phyloP scores from a whole-genome alignment of 2,329 filamentous ascomycete genomes.

The Juglanconis juglandina region DNA sequence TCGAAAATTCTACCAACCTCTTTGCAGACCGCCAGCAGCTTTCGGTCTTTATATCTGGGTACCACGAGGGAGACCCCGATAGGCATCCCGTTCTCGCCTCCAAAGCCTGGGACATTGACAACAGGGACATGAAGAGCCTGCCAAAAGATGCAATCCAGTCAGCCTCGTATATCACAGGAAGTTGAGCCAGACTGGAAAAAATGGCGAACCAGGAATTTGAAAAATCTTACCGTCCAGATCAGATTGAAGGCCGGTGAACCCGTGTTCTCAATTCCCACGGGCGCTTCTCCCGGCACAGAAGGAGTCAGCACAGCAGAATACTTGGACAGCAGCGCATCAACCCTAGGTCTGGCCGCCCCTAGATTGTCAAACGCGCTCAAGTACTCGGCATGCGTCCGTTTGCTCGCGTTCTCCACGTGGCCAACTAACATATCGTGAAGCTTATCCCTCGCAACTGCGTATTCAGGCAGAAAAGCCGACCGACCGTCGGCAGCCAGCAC shows the following conservation, averaged over 20 bases:
- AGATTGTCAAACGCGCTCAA: slow-evolving; percentile 54
- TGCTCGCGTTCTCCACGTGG: slow-evolving; percentile 48
- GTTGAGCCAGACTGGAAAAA: too few species aligned
- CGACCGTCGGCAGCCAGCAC: slow-evolving; percentile 52
- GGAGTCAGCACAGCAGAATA: slow-evolving; percentile 58
- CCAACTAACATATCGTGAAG: slow-evolving; percentile 42
- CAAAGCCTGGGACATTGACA: slow-evolving; percentile 62
- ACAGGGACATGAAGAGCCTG: slow-evolving; percentile 57
- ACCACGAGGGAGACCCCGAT: slow-evolving; percentile 55
- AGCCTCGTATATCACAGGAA: not conserved
- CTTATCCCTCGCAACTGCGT: slow-evolving; percentile 43
- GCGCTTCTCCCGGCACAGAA: slow-evolving; percentile 58
- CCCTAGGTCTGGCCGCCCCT: slow-evolving; percentile 49
- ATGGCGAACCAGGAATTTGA: not conserved
- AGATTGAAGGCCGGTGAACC: slow-evolving; percentile 51
- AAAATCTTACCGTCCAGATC: slow-evolving; percentile 48
- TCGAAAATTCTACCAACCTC: slow-evolving; percentile 38
- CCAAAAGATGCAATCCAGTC: not conserved
- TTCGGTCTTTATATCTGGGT: slow-evolving; percentile 41
- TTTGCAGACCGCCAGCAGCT: slow-evolving; percentile 37
- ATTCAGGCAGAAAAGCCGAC: slow-evolving; percentile 52
- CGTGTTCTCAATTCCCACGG: slow-evolving; percentile 49
- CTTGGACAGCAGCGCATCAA: slow-evolving; percentile 47
- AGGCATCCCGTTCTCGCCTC: slow-evolving; percentile 54
- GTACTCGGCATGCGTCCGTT: slow-evolving; percentile 43